Percentiles rank a stretch among this genome's conserved stretches.
phyloP scores from a whole-genome alignment of 2,329 filamentous ascomycete species.

The Fusarium praegraminearum region DNA sequence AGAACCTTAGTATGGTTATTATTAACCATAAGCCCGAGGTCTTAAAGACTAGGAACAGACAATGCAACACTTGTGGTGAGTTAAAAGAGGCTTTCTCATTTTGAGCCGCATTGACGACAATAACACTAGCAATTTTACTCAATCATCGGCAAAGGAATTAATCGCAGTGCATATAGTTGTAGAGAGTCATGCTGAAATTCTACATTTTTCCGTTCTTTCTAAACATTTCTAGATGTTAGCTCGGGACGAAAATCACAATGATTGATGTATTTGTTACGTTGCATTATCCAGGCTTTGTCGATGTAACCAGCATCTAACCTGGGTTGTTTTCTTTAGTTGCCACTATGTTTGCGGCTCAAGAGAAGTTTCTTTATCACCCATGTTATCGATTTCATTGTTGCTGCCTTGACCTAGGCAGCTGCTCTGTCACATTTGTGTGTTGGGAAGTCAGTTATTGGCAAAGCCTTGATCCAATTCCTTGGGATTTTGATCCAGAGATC shows the following conservation, averaged over 20 bases:
- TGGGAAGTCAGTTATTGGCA: too few species aligned
- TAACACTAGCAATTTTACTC: background rate
- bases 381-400: too few species aligned
- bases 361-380: too few species aligned
- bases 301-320: background rate
- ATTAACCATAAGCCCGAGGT: slow-evolving; percentile 3
- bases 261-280: accelerated
- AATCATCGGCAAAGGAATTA: background rate
- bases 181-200: accelerated
- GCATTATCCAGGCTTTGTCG: background rate
- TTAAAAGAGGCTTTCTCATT: background rate
- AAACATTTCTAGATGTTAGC: background rate
- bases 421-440: too few species aligned
- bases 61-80: background rate
- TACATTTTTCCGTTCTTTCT: background rate
- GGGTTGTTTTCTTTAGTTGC: background rate
- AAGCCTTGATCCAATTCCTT: too few species aligned
- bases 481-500: too few species aligned
- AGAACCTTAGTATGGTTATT: slow-evolving; percentile 6
- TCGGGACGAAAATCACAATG: background rate
- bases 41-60: background rate
- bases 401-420: too few species aligned
- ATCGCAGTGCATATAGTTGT: background rate
- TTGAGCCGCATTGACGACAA: background rate
- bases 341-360: too few species aligned